Conservation (phyloP, 371 early-diverging fungal genomes). For the Mucor saturninus region DNA sequence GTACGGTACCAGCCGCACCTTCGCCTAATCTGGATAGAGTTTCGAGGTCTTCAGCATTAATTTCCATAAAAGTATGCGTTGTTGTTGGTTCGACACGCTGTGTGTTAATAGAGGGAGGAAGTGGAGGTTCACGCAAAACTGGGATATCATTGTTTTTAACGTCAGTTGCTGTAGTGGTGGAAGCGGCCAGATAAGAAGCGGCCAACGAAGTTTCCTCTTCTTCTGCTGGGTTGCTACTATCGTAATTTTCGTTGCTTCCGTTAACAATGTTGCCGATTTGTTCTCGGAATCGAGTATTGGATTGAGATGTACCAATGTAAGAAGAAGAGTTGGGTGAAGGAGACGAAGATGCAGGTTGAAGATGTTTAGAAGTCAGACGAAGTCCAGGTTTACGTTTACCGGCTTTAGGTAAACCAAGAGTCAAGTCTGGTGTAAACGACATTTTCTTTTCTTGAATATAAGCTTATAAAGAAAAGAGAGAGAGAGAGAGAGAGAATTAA, state of each 20-base stretch:
- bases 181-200: slow-evolving; percentile 25
- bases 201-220: slow-evolving; percentile 36
- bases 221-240: slow-evolving; percentile 15
- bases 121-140: slow-evolving; percentile 43
- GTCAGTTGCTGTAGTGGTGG: slow-evolving; percentile 12
- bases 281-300: slow-evolving; percentile 35
- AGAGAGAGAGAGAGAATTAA: background rate
- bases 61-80: slow-evolving; percentile 42
- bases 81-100: slow-evolving; percentile 11
- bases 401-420: slow-evolving; percentile 25
- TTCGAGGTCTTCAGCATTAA: slow-evolving; percentile 64
- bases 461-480: slow-evolving; percentile 6
- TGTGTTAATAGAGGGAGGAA: slow-evolving; percentile 30
- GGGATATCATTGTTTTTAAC: slow-evolving; percentile 25
- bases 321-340: slow-evolving; percentile 25
- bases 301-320: slow-evolving; percentile 17
- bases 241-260: slow-evolving; percentile 23
- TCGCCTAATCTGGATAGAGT: slow-evolving; percentile 80
- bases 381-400: slow-evolving; percentile 36
- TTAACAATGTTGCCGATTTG: slow-evolving; percentile 48
- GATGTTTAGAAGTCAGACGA: slow-evolving; percentile 27
- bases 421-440: slow-evolving; percentile 16
- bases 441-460: background rate
- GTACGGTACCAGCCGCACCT: slow-evolving; percentile 94
- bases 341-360: slow-evolving; percentile 23